Base-by-base conservation (phyloP, 768 basidiomycete species). In the Phaeotremella fagi region DNA sequence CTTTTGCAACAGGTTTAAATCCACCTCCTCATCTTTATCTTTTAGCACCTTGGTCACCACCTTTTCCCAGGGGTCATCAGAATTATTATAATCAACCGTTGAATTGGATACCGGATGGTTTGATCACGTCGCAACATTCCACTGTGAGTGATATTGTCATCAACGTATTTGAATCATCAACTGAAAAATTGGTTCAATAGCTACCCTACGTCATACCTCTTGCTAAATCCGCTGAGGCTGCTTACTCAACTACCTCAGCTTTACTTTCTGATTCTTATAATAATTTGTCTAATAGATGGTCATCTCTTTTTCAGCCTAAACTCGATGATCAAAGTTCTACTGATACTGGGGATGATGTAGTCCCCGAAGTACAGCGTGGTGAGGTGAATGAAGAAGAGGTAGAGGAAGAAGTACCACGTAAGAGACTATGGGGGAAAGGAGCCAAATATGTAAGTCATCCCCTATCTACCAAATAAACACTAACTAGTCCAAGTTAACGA, bases 1-100 rank as follows among this genome's bases (percentile, higher is more conserved):
- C 42, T 23, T 69, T 69, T 45, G 12, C 24, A 15, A 42, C 57
- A 1, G 29, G 26, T 20, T 52, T 68, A 3, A 28, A 45, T 6
- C 63, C 63, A 2, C 66, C 66, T n/a, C 66, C 66, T 15, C 44
- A 18, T n/a, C 3, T 69, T 9, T 69, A 61, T 36, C 49, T 66
- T 33, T 35, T 69, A 3, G 48, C 67, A 2, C 64, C 67, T 3
- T 69, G 67, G 67, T 54, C 57, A 12, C 64, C 67, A 15, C 56
- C 58, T 4, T 46, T 65, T n/a, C 61, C 64, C 0, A 20, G 50
- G 15, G 52, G 53, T 26, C 58, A 65, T 26, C 56, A 59, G 15
- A 61, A 63, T 28, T 52, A 60, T 29, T 65, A 61, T 50, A 45
- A 47, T 12, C 61, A 57, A 9, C 50, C 50, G 20, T 60, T 64